phyloP scores from a whole-genome alignment of 352 stramenopile genomes.

The Phytophthora sp. region DNA sequence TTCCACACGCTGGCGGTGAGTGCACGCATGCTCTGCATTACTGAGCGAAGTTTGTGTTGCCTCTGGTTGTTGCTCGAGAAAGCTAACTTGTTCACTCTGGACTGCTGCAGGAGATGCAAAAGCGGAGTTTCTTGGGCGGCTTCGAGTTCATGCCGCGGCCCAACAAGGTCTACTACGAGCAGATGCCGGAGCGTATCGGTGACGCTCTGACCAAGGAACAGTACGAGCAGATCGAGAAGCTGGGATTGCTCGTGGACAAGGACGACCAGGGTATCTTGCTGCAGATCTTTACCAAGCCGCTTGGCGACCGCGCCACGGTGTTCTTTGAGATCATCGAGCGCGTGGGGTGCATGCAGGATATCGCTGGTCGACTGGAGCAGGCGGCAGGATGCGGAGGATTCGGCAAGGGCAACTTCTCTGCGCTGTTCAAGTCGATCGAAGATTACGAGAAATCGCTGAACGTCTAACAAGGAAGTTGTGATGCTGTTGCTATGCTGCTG shows the following conservation, averaged over 20 bases:
- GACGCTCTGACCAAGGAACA: slow-evolving; percentile 83
- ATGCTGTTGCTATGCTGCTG: not conserved
- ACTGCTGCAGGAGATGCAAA: slow-evolving; percentile 64
- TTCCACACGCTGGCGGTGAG: slow-evolving; percentile 87
- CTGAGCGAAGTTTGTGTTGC: not conserved
- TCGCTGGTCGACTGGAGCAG: slow-evolving; percentile 78
- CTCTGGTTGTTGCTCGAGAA: too few relatives aligned
- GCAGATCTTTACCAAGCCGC: slow-evolving; percentile 92
- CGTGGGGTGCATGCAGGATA: slow-evolving; percentile 86
- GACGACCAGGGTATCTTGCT: slow-evolving; percentile 95
- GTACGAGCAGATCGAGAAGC: slow-evolving; percentile 91
- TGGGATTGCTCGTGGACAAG: slow-evolving; percentile 94
- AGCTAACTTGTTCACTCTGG: slow-evolving; percentile 3
- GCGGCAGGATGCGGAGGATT: slow-evolving; percentile 87
- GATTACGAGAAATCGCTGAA: slow-evolving; percentile 89
- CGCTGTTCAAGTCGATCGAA: slow-evolving; percentile 94
- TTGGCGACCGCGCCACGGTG: slow-evolving; percentile 86
- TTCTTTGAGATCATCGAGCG: slow-evolving; percentile 95
- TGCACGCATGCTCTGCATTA: not conserved
- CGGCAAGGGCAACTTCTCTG: slow-evolving; percentile 93
- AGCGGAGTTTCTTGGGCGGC: slow-evolving; percentile 70
- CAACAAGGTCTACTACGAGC: slow-evolving; percentile 91
- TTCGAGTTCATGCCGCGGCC: slow-evolving; percentile 91
- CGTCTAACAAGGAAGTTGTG: slow-evolving; percentile 43
- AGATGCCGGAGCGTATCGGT: slow-evolving; percentile 83